A percentile compares a stretch with the other conserved stretches of the same genome.
phyloP scores from a whole-genome alignment of 345 rosid species.

The Salix viminalis region DNA sequence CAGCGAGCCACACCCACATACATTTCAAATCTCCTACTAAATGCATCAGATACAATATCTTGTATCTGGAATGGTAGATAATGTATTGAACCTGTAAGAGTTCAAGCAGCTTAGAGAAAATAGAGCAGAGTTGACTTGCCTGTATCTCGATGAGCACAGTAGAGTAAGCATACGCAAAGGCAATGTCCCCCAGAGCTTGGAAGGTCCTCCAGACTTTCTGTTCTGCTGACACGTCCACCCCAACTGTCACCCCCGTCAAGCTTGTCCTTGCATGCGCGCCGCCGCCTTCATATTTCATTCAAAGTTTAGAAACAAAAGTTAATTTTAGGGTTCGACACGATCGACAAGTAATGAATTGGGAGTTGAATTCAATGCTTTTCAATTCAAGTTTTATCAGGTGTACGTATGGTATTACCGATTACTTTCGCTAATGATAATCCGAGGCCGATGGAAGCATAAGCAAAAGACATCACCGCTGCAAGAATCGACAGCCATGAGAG shows the following conservation, averaged over 20 bases:
- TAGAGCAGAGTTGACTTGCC: constrained; percentile 33
- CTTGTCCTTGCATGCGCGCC: constrained; percentile 40
- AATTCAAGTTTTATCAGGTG: too few species aligned
- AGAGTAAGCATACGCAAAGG: constrained; percentile 82
- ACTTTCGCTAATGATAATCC: constrained; percentile 70
- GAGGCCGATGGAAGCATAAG: constrained; percentile 67
- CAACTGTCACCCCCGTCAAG: constrained; percentile 53
- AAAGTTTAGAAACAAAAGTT: not conserved
- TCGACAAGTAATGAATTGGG: too few species aligned
- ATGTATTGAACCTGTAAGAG: too few species aligned
- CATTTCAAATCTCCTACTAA: constrained; percentile 19
- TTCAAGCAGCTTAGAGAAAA: not conserved
- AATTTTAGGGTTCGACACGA: too few species aligned
- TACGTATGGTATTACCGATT: constrained; percentile 18
- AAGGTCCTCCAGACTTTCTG: constrained; percentile 81
- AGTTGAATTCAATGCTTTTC: too few species aligned
- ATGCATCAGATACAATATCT: not conserved
- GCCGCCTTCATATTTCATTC: constrained; percentile 23
- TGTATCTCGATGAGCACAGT: constrained; percentile 79
- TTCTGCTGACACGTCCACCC: constrained; percentile 59
- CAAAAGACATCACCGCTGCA: constrained; percentile 84
- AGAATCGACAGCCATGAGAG: constrained; percentile 85
- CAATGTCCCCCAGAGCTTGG: constrained; percentile 74
- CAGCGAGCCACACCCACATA: constrained; percentile 17
- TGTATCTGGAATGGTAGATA: not conserved